A percentile compares a stretch with the other conserved stretches of the same genome.
Conservation (phyloP, 768 basidiomycete species). For the Collybia nuda region DNA sequence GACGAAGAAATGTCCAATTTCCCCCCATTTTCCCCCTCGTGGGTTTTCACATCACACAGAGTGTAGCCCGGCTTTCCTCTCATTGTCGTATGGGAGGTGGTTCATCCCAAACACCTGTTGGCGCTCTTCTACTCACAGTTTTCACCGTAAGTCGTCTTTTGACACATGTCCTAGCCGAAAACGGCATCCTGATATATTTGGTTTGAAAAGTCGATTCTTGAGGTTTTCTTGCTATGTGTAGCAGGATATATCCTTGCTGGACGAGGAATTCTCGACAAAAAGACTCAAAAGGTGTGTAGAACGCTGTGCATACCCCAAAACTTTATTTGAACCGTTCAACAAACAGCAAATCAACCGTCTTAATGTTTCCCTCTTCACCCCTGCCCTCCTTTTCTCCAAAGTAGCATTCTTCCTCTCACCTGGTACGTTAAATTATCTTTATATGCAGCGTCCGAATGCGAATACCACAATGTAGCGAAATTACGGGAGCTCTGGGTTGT, state of each 20-base stretch:
- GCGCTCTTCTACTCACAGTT: conserved; percentile 52
- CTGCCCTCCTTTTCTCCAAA: conserved; percentile 88
- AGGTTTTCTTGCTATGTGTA: conserved; percentile 85
- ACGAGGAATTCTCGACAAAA: conserved; percentile 82
- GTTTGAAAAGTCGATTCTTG: conserved; percentile 71
- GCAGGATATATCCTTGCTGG: conserved; percentile 82
- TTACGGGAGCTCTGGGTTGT: conserved; percentile 82
- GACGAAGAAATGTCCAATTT: neutral
- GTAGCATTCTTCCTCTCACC: conserved; percentile 91
- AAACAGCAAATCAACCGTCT: conserved; percentile 74
- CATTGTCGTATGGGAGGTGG: conserved; percentile 5
- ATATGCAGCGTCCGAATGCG: neutral
- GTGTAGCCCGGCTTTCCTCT: neutral
- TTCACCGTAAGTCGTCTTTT: conserved; percentile 44
- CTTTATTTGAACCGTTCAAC: neutral
- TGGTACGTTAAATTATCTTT: conserved; percentile 35
- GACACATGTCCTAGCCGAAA: neutral
- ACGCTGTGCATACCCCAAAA: neutral
- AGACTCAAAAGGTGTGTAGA: conserved; percentile 74
- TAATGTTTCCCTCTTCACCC: conserved; percentile 89
- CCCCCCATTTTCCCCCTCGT: too few relatives aligned
- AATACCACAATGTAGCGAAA: conserved; percentile 47
- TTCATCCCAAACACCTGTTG: conserved; percentile 28
- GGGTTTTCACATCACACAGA: too few relatives aligned
- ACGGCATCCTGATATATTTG: neutral